Conservation (phyloP, 2,329 filamentous ascomycete genomes). For the Penicillium palitans region DNA sequence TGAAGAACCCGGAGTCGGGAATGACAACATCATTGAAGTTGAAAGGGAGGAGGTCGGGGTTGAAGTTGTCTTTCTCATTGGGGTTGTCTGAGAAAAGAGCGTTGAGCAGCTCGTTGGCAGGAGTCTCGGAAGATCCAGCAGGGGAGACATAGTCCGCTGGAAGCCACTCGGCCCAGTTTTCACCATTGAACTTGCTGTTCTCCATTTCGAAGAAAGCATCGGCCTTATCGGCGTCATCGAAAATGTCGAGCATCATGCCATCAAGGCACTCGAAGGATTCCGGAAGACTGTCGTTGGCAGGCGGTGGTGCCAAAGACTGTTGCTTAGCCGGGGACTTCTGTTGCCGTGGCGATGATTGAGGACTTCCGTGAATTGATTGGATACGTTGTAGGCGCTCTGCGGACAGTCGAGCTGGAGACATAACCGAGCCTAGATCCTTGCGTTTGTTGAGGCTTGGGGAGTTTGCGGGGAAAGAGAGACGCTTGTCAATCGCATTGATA, state of each 20-base stretch:
- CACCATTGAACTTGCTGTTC: slow-evolving; percentile 25
- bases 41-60: slow-evolving; percentile 34
- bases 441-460: slow-evolving; percentile 35
- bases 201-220: slow-evolving; percentile 33
- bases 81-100: slow-evolving; percentile 37
- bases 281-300: slow-evolving; percentile 26
- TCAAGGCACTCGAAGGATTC: slow-evolving; percentile 35
- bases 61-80: slow-evolving; percentile 29
- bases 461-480: slow-evolving; percentile 40
- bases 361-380: slow-evolving; percentile 30
- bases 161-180: slow-evolving; percentile 42
- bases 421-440: slow-evolving; percentile 22
- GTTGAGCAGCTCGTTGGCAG: slow-evolving; percentile 37
- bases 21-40: slow-evolving; percentile 30
- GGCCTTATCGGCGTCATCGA: slow-evolving; percentile 33
- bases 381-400: slow-evolving; percentile 38
- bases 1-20: slow-evolving; percentile 41
- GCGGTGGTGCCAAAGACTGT: slow-evolving; percentile 14
- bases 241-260: slow-evolving; percentile 42
- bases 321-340: slow-evolving; percentile 30
- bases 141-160: slow-evolving; percentile 39
- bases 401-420: slow-evolving; percentile 34
- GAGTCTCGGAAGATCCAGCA: slow-evolving; percentile 28
- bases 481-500: slow-evolving; percentile 39
- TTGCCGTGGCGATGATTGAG: slow-evolving; percentile 21